phyloP scores from a whole-genome alignment of 257 asterid genomes.

The Linderniella brevidens region DNA sequence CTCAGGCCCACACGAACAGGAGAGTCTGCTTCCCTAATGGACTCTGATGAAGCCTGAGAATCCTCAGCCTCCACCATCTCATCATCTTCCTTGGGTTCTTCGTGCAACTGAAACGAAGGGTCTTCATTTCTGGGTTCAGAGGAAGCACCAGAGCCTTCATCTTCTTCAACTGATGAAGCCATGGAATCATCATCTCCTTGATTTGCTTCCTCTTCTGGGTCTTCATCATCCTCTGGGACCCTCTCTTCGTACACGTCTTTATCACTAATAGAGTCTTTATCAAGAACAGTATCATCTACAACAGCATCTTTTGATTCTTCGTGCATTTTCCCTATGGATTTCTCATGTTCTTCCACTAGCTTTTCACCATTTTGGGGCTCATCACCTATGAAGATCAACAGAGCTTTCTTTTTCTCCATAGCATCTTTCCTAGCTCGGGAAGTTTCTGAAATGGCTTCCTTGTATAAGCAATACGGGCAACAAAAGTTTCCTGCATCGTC shows the following conservation, averaged over 20 bases:
- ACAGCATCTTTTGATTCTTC: too few species aligned
- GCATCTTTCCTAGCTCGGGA: conserved; percentile 37
- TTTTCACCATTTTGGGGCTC: conserved; percentile 14
- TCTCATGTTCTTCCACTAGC: conserved; percentile 13
- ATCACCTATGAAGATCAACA: conserved; percentile 31
- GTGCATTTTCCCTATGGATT: conserved; percentile 3
- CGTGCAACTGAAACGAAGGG: conserved; percentile 8
- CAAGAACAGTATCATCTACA: too few species aligned
- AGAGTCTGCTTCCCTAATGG: too few species aligned
- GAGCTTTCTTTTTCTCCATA: conserved; percentile 37
- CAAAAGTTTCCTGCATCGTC: conserved; percentile 41
- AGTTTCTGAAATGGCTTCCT: conserved; percentile 28
- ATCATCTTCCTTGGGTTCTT: conserved; percentile 1
- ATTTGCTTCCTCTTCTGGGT: conserved; percentile 7
- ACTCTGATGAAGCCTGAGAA: too few species aligned
- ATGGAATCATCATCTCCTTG: conserved; percentile 10
- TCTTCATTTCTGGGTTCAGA: conserved; percentile 10
- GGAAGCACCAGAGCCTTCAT: conserved; percentile 13
- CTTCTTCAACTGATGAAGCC: conserved; percentile 1
- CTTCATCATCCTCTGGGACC: conserved; percentile 7
- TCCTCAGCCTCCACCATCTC: too few species aligned
- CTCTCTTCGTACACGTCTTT: conserved; percentile 6
- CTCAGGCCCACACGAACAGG: too few species aligned
- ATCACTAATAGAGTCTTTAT: conserved; percentile 4
- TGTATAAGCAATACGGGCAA: conserved; percentile 67